phyloP scores from a whole-genome alignment of 805 yeast genomes.

The Zygosaccharomyces kombuchaensis region DNA sequence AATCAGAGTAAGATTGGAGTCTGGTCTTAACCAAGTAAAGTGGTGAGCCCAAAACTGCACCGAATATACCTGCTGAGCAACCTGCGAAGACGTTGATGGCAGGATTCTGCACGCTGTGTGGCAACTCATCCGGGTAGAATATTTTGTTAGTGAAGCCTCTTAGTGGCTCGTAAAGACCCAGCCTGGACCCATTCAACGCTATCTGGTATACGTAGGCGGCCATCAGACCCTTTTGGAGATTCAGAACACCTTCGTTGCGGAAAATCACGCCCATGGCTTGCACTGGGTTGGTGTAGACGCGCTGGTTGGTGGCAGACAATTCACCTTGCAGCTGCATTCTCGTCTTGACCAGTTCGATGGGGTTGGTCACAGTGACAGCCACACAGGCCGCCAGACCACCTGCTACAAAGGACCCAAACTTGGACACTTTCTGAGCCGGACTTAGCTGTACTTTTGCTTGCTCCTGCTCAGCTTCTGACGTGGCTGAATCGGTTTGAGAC shows the following conservation, averaged over 20 bases:
- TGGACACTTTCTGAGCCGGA: constrained; percentile 57
- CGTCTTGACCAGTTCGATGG: constrained; percentile 90
- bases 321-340: constrained; percentile 98
- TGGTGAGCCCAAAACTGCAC: constrained; percentile 88
- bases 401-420: constrained; percentile 77
- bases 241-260: constrained; percentile 78
- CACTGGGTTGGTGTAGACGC: constrained; percentile 72
- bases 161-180: constrained; percentile 90
- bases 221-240: constrained; percentile 82
- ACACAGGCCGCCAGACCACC: constrained; percentile 96
- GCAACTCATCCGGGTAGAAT: constrained; percentile 49
- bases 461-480: neutral
- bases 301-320: constrained; percentile 49
- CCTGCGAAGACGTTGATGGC: constrained; percentile 75
- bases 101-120: constrained; percentile 45
- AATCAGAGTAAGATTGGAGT: constrained; percentile 85
- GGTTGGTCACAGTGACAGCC: constrained; percentile 95
- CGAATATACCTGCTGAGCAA: constrained; percentile 78
- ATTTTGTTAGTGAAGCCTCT: constrained; percentile 54
- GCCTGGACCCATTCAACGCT: constrained; percentile 88
- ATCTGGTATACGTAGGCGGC: constrained; percentile 90
- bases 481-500: constrained; percentile 1
- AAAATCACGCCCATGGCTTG: constrained; percentile 76
- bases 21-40: constrained; percentile 89
- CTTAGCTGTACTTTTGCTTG: constrained; percentile 30